phyloP scores from a whole-genome alignment of 2,329 filamentous ascomycete species.

The Claviceps purpurea region DNA sequence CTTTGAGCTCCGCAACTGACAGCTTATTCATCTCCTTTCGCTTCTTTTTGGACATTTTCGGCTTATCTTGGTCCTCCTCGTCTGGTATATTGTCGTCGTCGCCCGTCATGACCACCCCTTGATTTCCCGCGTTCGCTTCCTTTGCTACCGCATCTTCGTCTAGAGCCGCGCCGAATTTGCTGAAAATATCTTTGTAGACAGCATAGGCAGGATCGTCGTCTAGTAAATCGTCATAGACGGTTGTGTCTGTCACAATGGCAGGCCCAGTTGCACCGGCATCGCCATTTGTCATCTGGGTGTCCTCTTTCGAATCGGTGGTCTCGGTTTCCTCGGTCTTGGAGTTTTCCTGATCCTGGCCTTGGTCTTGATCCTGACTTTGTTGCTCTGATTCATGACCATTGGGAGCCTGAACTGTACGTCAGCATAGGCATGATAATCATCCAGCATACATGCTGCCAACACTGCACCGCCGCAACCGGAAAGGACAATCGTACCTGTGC shows the following conservation, averaged over 20 bases:
- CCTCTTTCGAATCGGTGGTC: slow-evolving; percentile 15
- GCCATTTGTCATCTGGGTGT: neutral
- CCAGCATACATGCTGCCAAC: neutral
- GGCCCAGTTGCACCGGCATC: slow-evolving; percentile 12
- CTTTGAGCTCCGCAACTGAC: slow-evolving; percentile 90
- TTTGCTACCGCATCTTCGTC: slow-evolving; percentile 51
- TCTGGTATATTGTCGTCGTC: slow-evolving; percentile 79
- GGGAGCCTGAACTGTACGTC: slow-evolving; percentile 1
- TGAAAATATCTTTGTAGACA: slow-evolving; percentile 72
- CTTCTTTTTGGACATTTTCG: slow-evolving; percentile 86
- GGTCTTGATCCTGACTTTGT: slow-evolving; percentile 1
- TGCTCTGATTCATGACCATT: neutral
- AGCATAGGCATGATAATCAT: neutral
- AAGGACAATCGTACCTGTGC: slow-evolving; percentile 30
- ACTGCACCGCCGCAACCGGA: neutral
- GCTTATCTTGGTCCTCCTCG: slow-evolving; percentile 56
- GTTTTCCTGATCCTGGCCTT: slow-evolving; percentile 1
- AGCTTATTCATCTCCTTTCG: slow-evolving; percentile 83
- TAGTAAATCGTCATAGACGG: slow-evolving; percentile 45
- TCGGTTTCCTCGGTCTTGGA: slow-evolving; percentile 10
- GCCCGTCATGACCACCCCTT: slow-evolving; percentile 72
- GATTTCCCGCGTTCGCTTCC: slow-evolving; percentile 56
- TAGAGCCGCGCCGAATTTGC: slow-evolving; percentile 57
- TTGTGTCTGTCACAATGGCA: slow-evolving; percentile 29
- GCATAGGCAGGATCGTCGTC: slow-evolving; percentile 67